phyloP scores from a whole-genome alignment of 305 asterid genomes.

The Fraxinus velutina region DNA sequence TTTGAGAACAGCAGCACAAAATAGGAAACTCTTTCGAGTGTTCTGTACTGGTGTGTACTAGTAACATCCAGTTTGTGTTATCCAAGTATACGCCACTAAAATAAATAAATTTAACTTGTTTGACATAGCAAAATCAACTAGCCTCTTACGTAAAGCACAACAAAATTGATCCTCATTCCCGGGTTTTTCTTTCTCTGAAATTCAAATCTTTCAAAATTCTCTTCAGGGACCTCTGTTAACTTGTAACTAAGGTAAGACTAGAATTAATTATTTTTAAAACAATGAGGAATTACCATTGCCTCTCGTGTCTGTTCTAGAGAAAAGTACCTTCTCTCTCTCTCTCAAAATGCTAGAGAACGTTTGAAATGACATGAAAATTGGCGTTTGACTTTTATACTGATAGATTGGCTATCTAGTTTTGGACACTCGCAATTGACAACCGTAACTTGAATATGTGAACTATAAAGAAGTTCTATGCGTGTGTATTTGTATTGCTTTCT shows the following conservation, averaged over 20 bases:
- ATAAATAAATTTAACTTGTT: conserved; percentile 2
- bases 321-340: background rate
- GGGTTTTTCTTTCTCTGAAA: background rate
- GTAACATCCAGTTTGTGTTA: background rate
- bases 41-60: conserved; percentile 65
- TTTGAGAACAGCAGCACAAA: conserved; percentile 70
- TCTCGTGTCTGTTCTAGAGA: background rate
- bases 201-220: background rate
- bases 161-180: background rate
- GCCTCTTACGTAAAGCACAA: background rate
- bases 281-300: background rate
- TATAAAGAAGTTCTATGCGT: background rate
- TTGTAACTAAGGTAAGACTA: background rate
- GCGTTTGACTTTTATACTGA: background rate
- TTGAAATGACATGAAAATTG: background rate
- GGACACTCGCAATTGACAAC: conserved; percentile 5
- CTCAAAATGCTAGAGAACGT: background rate
- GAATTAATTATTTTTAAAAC: background rate
- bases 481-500: background rate
- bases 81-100: background rate
- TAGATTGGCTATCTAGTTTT: background rate
- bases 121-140: background rate
- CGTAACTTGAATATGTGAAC: background rate
- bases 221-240: background rate
- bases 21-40: conserved; percentile 67